Evolutionary conservation across 768 basidiomycete genomes (phyloP).

Genomic region (Suillus weaverae): DNA sequence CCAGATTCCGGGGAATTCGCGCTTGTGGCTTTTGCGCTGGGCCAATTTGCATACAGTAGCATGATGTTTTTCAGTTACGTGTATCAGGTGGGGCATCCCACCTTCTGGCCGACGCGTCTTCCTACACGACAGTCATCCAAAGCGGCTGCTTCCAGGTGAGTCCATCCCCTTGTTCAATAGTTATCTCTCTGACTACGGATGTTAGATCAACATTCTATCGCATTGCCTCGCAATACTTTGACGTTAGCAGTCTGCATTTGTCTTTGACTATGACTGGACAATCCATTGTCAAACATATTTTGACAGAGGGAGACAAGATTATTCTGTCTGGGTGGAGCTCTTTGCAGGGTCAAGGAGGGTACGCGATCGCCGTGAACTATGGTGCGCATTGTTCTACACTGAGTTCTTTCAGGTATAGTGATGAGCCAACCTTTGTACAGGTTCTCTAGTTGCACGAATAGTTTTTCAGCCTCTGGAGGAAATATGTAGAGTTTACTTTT

Average conservation of each 20-base stretch:
- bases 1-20: conserved; percentile 45
- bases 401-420: neutral
- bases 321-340: conserved; percentile 83
- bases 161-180: neutral
- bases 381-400: conserved; percentile 47
- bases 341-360: conserved; percentile 87
- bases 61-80: conserved; percentile 59
- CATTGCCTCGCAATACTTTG: conserved; percentile 37
- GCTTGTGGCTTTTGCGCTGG: conserved; percentile 81
- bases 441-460: conserved; percentile 89
- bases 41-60: conserved; percentile 75
- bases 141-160: conserved; percentile 16
- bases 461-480: conserved; percentile 97
- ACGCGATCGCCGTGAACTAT: conserved; percentile 94
- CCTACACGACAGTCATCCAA: conserved; percentile 17
- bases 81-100: conserved; percentile 35
- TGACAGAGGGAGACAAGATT: conserved; percentile 95
- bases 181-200: neutral
- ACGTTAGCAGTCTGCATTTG: conserved; percentile 52
- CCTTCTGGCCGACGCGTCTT: conserved; percentile 34
- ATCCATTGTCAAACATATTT: conserved; percentile 87
- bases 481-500: conserved; percentile 86
- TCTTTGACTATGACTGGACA: conserved; percentile 86
- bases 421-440: conserved; percentile 38
- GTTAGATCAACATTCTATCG: neutral